Base-by-base conservation (phyloP, 805 yeast genomes). In the Yarrowia alimentaria region DNA sequence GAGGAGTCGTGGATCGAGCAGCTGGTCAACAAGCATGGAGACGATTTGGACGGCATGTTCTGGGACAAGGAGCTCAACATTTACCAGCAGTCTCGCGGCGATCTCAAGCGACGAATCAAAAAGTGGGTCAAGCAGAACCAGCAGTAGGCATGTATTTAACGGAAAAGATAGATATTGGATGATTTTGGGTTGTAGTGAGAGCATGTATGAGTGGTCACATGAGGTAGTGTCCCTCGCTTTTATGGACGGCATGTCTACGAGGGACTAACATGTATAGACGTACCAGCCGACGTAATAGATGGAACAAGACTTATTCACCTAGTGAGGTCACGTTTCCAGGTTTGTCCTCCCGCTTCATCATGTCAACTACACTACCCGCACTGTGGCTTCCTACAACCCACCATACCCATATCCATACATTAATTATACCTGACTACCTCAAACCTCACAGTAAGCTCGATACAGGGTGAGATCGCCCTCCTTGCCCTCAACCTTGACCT, bases 51-150 rank as follows among this genome's bases (percentile, higher is more conserved):
- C 38, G 85, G 81, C 60, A 93, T 93, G 99, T 83, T 80, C 64
- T 85, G 95, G 85, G 99, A 93, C 66, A 78, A 77, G 67, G 85
- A 85, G 65, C 73, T 90, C 56, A 91, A 91, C 65, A 77, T 82
- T 2, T 78, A 75, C 67, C 97, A 90, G 69, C 88, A 85, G 65
- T 76, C 85, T 55, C 81, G 81, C n/a, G 94, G 95, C 20, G 94
- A 88, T 60, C 69, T 91, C 58, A 83, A 76, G 67, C 79, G 78
- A 65, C 78, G 93, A 63, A 71, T 91, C 35, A 61, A 57, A 16
- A 83, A 79, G 64, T 87, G 94, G 91, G 81, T 80, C 64, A 74
- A 75, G 63, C 58, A 63, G 38, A 67, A 75, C 55, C 61, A 60
- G 40, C 63, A 71, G 24, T 58, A 59, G 51, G 16, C 6, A n/a